Conservation (phyloP, 495 filamentous ascomycete species). For the Trichocladium antarcticum region DNA sequence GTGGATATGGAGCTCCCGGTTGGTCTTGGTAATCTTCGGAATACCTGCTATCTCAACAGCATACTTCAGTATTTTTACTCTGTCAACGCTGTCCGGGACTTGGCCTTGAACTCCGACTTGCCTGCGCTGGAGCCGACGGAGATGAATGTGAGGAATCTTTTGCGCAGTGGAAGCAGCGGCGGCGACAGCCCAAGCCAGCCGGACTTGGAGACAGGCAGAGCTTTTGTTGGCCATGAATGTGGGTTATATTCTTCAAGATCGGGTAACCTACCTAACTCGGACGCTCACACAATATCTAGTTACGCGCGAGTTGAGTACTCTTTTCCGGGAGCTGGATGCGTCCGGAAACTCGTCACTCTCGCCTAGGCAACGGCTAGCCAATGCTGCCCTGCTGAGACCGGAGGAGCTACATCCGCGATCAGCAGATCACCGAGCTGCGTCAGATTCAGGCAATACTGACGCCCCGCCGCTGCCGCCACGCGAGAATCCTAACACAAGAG, state of each 20-base stretch:
- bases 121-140: conserved; percentile 52
- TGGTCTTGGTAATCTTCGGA: conserved; percentile 84
- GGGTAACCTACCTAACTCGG: not conserved
- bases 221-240: conserved; percentile 46
- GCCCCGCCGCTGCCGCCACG: conserved; percentile 25
- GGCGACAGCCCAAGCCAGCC: not conserved
- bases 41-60: conserved; percentile 97
- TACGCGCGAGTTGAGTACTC: conserved; percentile 53
- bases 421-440: not conserved
- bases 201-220: conserved; percentile 29
- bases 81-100: conserved; percentile 66
- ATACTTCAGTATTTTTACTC: conserved; percentile 92
- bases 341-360: conserved; percentile 42
- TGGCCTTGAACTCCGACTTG: conserved; percentile 63
- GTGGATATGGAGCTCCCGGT: conserved; percentile 50
- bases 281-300: conserved; percentile 38
- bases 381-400: conserved; percentile 47
- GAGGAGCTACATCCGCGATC: conserved; percentile 13
- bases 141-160: conserved; percentile 47
- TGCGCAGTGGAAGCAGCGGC: conserved; percentile 39
- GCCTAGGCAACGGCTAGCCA: conserved; percentile 71
- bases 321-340: conserved; percentile 64
- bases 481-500: conserved; percentile 6
- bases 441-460: conserved; percentile 2
- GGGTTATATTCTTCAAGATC: conserved; percentile 27